Evolutionary conservation across 768 basidiomycete genomes (phyloP), one percentile per base, ranked within the genome.

Genomic region (Cystofilobasidium capitatum): DNA sequence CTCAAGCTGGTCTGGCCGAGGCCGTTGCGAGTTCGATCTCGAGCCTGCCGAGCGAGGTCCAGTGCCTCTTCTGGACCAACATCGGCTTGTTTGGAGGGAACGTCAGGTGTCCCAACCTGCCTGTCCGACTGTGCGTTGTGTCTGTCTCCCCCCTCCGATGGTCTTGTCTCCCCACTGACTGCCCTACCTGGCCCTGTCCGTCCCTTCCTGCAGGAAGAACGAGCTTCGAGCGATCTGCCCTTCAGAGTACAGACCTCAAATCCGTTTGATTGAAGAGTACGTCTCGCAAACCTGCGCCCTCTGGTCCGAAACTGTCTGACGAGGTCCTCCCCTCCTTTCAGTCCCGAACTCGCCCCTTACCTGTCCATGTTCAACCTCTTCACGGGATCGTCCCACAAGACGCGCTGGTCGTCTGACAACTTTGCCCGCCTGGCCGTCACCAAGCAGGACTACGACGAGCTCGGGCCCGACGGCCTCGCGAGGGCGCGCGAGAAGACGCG

Each of bases 41-140:
- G 0, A 77, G 82, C 36, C 83, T 97, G 68, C 89, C 90, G 0
- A 79, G 81, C 60, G 90, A 93, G 72, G 72, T 93, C 31, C 89
- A 86, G 71, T 92, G 90, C 39, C 85, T 98, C 87, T 96, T 91
- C 77, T 98, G 91, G 91, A 85, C 85, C 39, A 90, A 97, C 76
- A 91, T 98, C 69, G 88, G 88, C 16, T 78, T 94, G 70, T 84
- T 91, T 73, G 93, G 93, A 58, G 93, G 93, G 17, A 87, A 83
- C 76, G 84, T 84, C 20, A 83, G 83, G 72, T 84, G 92, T 71
- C 80, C 84, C 49, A 88, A 87, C 8, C 87, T 97, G 72, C 81
- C 82, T 26, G 77, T 81, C 61, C 79, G 93, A 78, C 77, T 97
- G 92, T 94, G 76, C 76, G 88, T 73, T 4, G 3, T 2, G 10